These are phyloP conservation scores for Serendipita sp. DNA, from an alignment of 768 basidiomycete genomes.

Conservation along the genomic window DNA sequence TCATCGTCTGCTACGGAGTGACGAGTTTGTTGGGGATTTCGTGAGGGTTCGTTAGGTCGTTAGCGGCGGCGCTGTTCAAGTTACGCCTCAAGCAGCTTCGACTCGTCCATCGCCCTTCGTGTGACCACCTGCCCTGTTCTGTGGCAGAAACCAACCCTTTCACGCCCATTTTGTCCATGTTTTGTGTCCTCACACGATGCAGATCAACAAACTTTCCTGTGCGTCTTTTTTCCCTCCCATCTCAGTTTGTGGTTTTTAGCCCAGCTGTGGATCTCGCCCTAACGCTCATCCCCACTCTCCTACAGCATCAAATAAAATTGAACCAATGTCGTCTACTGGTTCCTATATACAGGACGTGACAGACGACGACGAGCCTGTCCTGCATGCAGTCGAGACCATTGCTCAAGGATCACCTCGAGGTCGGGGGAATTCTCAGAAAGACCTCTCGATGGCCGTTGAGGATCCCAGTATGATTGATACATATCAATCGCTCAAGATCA, in stretches of 20 bases:
- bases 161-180: background rate
- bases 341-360: background rate
- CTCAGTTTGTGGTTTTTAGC: background rate
- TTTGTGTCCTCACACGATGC: conserved; percentile 3
- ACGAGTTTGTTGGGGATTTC: background rate
- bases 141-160: background rate
- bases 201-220: background rate
- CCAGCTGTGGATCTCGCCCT: background rate
- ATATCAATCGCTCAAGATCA: background rate
- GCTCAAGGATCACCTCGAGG: conserved; percentile 2
- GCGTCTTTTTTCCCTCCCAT: background rate
- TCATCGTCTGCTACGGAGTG: background rate
- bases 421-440: background rate
- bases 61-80: background rate
- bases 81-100: background rate
- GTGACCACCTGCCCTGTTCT: background rate
- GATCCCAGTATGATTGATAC: background rate
- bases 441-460: background rate
- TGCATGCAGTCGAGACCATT: background rate
- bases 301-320: conserved; percentile 3
- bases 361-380: background rate
- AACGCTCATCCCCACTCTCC: background rate
- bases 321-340: background rate
- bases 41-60: background rate
- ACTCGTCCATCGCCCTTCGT: background rate